These are phyloP conservation scores for Calonectria montana DNA, from an alignment of 2,329 filamentous ascomycete genomes.

Conservation along the genomic window DNA sequence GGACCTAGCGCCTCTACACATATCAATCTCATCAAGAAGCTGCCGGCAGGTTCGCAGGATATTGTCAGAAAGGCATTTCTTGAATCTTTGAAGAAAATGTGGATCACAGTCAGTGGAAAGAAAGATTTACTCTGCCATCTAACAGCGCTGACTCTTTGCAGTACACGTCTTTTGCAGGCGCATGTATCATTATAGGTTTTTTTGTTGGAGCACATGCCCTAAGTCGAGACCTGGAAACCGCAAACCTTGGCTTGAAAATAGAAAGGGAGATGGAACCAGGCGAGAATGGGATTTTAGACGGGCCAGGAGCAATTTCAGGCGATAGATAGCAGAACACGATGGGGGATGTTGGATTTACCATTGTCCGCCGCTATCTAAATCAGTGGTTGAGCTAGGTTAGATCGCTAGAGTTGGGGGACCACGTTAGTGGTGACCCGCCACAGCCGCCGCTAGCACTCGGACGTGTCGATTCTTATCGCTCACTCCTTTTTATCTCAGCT, in stretches of 20 bases:
- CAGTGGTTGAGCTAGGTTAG: too few relatives aligned
- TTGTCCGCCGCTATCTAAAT: too few relatives aligned
- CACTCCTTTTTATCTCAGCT: background rate
- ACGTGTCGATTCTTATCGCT: background rate
- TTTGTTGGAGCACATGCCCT: slow-evolving; percentile 38
- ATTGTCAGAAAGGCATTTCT: slow-evolving; percentile 41
- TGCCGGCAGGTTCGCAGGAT: slow-evolving; percentile 32
- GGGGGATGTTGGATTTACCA: too few relatives aligned
- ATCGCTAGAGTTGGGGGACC: background rate
- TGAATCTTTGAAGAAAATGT: slow-evolving; percentile 38
- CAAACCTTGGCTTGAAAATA: slow-evolving; percentile 30
- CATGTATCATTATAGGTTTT: slow-evolving; percentile 31
- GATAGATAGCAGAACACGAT: background rate
- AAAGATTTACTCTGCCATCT: background rate
- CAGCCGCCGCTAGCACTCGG: background rate
- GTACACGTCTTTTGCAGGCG: slow-evolving; percentile 34
- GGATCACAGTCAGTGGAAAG: slow-evolving; percentile 41
- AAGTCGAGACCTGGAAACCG: slow-evolving; percentile 36
- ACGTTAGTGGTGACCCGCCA: background rate
- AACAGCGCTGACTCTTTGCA: background rate
- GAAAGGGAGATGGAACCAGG: background rate
- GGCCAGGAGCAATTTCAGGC: background rate
- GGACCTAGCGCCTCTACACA: slow-evolving; percentile 68
- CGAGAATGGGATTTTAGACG: background rate
- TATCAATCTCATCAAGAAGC: slow-evolving; percentile 58